These are phyloP conservation scores for Haplosporangium gracile DNA, from an alignment of 192 early-diverging fungal species.

Conservation along the genomic window DNA sequence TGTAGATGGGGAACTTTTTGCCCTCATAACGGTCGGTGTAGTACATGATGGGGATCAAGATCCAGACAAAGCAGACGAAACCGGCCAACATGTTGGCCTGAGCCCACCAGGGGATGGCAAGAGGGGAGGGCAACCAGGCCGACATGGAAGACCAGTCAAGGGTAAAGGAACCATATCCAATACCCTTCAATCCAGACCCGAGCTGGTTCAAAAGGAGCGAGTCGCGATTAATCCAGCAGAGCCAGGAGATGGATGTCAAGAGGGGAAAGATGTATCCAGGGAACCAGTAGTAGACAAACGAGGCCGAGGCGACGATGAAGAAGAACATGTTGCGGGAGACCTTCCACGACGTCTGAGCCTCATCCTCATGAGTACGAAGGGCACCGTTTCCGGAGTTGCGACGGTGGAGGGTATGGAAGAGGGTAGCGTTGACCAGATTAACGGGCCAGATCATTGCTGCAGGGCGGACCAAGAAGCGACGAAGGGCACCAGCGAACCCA, in stretches of 20 bases:
- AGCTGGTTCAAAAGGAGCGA: conserved; percentile 64
- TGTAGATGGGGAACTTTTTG: conserved; percentile 74
- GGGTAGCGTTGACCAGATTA: conserved; percentile 78
- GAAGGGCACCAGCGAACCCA: conserved; percentile 72
- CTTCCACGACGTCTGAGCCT: conserved; percentile 39
- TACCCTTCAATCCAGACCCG: conserved; percentile 69
- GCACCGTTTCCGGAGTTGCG: conserved; percentile 49
- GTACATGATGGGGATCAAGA: conserved; percentile 79
- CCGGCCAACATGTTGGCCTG: conserved; percentile 80
- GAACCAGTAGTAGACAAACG: conserved; percentile 68
- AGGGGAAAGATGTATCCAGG: conserved; percentile 73
- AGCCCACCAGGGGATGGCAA: conserved; percentile 81
- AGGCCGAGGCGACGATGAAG: conserved; percentile 51
- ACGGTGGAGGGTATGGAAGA: conserved; percentile 86
- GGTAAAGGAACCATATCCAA: conserved; percentile 78
- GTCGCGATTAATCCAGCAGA: conserved; percentile 66
- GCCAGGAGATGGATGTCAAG: conserved; percentile 70
- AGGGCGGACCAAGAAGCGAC: conserved; percentile 89
- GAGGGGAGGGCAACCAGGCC: conserved; percentile 69
- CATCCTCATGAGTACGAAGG: conserved; percentile 14
- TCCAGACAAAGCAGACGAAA: conserved; percentile 81
- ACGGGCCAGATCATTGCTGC: conserved; percentile 91
- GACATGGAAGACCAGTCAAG: conserved; percentile 77
- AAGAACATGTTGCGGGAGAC: conserved; percentile 69
- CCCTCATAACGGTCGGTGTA: conserved; percentile 71